Evolutionary conservation across 2,329 filamentous ascomycete genomes (phyloP).

Genomic region (Ophiocordyceps australis): DNA sequence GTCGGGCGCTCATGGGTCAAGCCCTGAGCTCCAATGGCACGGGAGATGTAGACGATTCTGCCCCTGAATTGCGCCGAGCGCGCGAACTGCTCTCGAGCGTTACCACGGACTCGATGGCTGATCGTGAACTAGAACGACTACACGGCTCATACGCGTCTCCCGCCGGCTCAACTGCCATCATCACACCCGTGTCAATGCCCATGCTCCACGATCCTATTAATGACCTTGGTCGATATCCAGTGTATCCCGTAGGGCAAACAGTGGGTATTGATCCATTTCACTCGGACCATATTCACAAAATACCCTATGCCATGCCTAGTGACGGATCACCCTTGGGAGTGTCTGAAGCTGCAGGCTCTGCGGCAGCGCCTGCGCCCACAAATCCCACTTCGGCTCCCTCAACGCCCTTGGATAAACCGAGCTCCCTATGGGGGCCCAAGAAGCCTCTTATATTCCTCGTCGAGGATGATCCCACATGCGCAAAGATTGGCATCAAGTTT

Average conservation of each 20-base stretch:
- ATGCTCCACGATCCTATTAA: constrained; percentile 34
- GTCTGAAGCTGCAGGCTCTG: constrained; percentile 15
- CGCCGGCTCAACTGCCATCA: constrained; percentile 28
- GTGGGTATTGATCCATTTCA: constrained; percentile 92
- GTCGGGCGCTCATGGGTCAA: constrained; percentile 15
- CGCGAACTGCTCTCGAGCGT: constrained; percentile 36
- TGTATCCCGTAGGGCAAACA: constrained; percentile 81
- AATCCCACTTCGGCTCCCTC: constrained; percentile 5
- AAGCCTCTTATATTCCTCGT: constrained; percentile 77
- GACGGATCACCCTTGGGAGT: constrained; percentile 21
- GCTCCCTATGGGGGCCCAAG: constrained; percentile 32
- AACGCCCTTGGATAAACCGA: constrained; percentile 19
- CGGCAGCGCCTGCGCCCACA: constrained; percentile 4
- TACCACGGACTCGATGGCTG: constrained; percentile 29
- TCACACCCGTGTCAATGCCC: constrained; percentile 22
- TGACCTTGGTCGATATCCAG: constrained; percentile 42
- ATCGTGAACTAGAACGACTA: constrained; percentile 36
- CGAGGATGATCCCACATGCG: constrained; percentile 58
- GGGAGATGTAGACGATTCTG: constrained; percentile 28
- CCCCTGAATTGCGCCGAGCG: constrained; percentile 34
- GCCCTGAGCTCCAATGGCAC: constrained; percentile 15
- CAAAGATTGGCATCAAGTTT: constrained; percentile 50
- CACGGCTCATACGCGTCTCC: constrained; percentile 35
- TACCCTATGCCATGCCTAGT: constrained; percentile 63
- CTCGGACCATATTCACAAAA: constrained; percentile 85